Evolutionary conservation across 306 rosid genomes (phyloP), one percentile per base, ranked within the genome.

Genomic region (Phaseolus lunatus): DNA sequence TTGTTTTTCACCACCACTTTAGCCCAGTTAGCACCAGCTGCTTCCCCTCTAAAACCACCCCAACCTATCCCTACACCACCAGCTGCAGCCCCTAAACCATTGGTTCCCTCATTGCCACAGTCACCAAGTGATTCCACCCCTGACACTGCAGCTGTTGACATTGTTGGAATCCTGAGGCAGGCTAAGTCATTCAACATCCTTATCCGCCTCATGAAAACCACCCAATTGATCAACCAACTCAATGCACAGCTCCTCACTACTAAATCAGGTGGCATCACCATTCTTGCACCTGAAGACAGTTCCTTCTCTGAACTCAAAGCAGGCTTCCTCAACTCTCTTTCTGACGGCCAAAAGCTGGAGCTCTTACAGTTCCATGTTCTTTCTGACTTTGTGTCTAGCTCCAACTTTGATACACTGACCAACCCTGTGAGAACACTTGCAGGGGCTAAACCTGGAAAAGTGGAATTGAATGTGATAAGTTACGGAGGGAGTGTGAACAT

Each of bases 371-470:
- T 84, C 80, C 93, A 91, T 23, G 70, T 91, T 9, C 48, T 91
- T 16, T 81, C 90, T 2, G 82, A 71, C 14, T 87, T 80, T 58
- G 80, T 91, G 0, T 80, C 93, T 0, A 76, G 89, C 53, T 70
- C 91, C 5, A 89, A 91, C 39, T 87, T 91, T n/a, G 91, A 91
- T 67, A 89, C 91, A 0, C 70, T 91, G 0, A 89, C 91, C 8
- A 89, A 91, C 56, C 91, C 93, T 0, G 83, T 91, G 3, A 78
- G 89, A 20, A 89, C 96, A 57, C 90, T 87, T 5, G 96, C 93
- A 0, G 92, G 96, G 5, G 87, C 81, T 10, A 82, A 77, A 22
- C 85, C 83, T 0, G 72, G 88, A 5, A 89, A 80, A 71, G 85
- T 76, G 33, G 90, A 89, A 31, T 79, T 89, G 2, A 86, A 89